Conservation (phyloP, 192 early-diverging fungal genomes). For the Paraglomus brasilianum region DNA sequence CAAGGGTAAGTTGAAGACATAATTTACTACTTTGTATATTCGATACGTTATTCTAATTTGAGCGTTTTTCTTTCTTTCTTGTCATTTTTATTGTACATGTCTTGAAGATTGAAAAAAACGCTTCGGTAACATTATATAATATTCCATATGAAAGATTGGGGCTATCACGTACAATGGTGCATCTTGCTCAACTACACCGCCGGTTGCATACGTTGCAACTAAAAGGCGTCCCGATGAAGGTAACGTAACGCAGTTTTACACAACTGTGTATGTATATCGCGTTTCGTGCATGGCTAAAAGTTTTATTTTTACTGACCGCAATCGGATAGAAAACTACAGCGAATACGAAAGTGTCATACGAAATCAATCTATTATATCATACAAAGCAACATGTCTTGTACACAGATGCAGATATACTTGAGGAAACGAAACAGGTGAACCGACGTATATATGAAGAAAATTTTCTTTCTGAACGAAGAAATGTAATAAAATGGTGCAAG, state of each 20-base stretch:
- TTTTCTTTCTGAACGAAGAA: slow-evolving; percentile 19
- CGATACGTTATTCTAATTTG: background rate
- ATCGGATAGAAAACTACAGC: slow-evolving; percentile 3
- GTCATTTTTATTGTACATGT: background rate
- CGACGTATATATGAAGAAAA: slow-evolving; percentile 11
- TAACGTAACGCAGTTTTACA: background rate
- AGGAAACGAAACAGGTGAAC: background rate
- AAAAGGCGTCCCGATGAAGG: slow-evolving; percentile 36
- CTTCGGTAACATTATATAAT: slow-evolving; percentile 29
- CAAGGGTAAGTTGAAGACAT: background rate
- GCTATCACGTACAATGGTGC: slow-evolving; percentile 24
- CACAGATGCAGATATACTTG: background rate
- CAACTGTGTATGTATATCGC: background rate
- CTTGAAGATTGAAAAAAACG: background rate
- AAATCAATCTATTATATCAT: slow-evolving; percentile 26
- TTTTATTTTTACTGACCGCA: background rate
- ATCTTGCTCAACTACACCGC: slow-evolving; percentile 28
- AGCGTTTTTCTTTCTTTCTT: too few species aligned
- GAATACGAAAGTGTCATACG: slow-evolving; percentile 26
- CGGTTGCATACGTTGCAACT: slow-evolving; percentile 18
- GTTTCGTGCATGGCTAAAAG: background rate
- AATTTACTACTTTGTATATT: too few species aligned
- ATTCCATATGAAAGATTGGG: slow-evolving; percentile 5
- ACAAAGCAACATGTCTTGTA: background rate
- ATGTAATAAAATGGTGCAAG: slow-evolving; percentile 21